These are phyloP conservation scores for Tuctoria greenei DNA, from an alignment of 176 grass and related monocot genomes.

Conservation along the genomic window DNA sequence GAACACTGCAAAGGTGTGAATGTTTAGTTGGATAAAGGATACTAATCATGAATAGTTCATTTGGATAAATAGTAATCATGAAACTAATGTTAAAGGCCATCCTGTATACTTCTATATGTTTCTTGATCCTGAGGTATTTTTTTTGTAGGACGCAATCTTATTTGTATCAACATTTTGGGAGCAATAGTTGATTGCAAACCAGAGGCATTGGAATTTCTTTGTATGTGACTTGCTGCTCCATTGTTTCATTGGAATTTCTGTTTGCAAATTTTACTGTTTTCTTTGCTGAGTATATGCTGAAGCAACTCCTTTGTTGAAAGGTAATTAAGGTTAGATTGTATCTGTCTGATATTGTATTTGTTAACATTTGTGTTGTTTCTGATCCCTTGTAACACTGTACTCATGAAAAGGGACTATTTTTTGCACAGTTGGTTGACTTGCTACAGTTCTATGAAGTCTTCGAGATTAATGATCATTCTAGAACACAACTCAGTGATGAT, in stretches of 20 bases:
- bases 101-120: slow-evolving; percentile 8
- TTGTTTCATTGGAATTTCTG: neutral
- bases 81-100: slow-evolving; percentile 6
- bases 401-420: no score
- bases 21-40: neutral
- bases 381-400: no score
- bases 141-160: neutral
- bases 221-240: slow-evolving; percentile 42
- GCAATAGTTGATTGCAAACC: neutral
- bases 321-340: no score
- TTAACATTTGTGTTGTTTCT: no score
- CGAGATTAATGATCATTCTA: no score
- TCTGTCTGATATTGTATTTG: no score
- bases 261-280: slow-evolving; percentile 6
- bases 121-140: neutral
- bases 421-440: no score
- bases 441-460: no score
- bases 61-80: neutral
- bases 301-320: no score
- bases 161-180: slow-evolving; percentile 1
- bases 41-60: slow-evolving; percentile 3
- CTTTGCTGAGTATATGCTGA: neutral
- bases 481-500: no score
- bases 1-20: neutral
- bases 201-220: slow-evolving; percentile 33